A percentile compares a stretch with the other conserved stretches of the same genome.
Evolutionary conservation across 2,329 filamentous ascomycete genomes (phyloP).

Genomic region (Aspergillus quadricinctus): DNA sequence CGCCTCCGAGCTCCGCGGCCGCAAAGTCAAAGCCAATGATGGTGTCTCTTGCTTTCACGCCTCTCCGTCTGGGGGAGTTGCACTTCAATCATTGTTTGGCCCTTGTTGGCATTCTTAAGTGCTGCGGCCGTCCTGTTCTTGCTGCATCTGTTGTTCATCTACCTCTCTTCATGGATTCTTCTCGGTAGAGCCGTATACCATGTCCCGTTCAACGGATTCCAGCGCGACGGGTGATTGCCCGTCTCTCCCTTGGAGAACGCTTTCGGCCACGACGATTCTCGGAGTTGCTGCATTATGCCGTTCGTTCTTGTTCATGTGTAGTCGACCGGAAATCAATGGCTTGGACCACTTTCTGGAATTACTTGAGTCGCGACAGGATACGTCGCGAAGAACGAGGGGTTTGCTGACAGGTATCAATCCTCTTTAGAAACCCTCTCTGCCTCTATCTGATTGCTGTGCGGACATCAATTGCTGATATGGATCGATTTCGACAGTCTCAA

Average conservation of each 20-base stretch:
- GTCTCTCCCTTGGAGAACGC: conserved; percentile 59
- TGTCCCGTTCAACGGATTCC: conserved; percentile 34
- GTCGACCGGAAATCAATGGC: conserved; percentile 70
- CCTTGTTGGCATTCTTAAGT: conserved; percentile 1
- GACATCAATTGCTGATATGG: background rate
- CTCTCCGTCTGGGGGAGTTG: conserved; percentile 1
- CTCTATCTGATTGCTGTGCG: background rate
- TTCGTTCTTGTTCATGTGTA: conserved; percentile 70
- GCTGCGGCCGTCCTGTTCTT: background rate
- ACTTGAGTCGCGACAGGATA: conserved; percentile 67
- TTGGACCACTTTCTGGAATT: conserved; percentile 70
- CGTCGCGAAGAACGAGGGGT: conserved; percentile 64
- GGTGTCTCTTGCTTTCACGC: conserved; percentile 11
- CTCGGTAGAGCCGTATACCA: conserved; percentile 15
- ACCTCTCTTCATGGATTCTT: conserved; percentile 18
- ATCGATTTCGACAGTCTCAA: conserved; percentile 59
- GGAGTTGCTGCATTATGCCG: conserved; percentile 66
- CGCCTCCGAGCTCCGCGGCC: conserved; percentile 18
- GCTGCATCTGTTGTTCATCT: conserved; percentile 4
- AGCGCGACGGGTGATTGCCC: conserved; percentile 41
- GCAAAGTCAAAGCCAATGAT: conserved; percentile 19
- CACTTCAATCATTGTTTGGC: background rate
- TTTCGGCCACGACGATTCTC: conserved; percentile 72
- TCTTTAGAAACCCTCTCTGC: background rate
- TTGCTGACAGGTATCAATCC: conserved; percentile 70